Evolutionary conservation across 2,329 filamentous ascomycete genomes (phyloP), one percentile per base, ranked within the genome.

Genomic region (Tolypocladium tundrense): DNA sequence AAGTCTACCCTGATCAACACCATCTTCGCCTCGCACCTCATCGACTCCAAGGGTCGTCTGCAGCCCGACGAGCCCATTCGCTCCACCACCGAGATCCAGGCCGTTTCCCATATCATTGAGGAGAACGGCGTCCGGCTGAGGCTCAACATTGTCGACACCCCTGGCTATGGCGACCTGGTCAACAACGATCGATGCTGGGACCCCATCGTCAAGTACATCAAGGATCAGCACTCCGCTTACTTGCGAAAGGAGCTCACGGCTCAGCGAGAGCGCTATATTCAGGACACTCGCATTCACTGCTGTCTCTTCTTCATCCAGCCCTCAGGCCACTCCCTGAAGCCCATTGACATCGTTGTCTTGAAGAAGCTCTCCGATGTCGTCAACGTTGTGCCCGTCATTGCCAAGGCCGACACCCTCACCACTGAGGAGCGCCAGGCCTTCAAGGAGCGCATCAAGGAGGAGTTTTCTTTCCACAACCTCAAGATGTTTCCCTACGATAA

Each of bases 121-220:
- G 94, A 99, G 81, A 99, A 99, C 74, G 94, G 94, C 67, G 94
- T 99, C 67, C 92, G 94, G 72, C 87, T 99, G 70, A 86, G 94
- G 69, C 83, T 99, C 71, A 99, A 97, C 85, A 99, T 99, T 71
- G 94, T 99, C 70, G 94, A 99, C 74, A 99, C 94, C 63, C 94
- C 94, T 63, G 94, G 94, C 64, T 99, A 99, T 71, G 94, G 94
- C 71, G 94, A 99, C 71, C 86, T 97, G 72, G 94, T 99, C 77
- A 99, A 99, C 85, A 99, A 99, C 77, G 94, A 99, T 80, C 89
- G 94, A 83, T 99, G 94, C 87, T 99, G 94, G 94, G 94, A 99
- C 73, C 94, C 94, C 63, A 99, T 99, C 74, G 93, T 99, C 83
- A 99, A 99, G 83, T 99, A 99, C 79, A 99, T 99, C 84, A 99